phyloP scores from a whole-genome alignment of 345 rosid genomes.

The Acer yangbiense region DNA sequence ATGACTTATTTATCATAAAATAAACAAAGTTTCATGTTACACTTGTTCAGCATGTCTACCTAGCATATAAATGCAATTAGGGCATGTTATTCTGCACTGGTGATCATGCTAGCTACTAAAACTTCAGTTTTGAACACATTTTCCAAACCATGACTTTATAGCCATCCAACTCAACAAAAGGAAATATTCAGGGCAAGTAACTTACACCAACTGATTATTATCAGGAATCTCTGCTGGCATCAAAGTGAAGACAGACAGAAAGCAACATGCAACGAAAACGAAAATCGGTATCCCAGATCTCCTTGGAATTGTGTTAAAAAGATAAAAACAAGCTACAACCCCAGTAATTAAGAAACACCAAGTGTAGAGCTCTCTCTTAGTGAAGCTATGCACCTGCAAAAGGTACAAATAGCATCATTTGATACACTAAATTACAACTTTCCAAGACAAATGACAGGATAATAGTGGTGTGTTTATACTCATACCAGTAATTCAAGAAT shows the following conservation, averaged over 20 bases:
- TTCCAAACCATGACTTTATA: conserved; percentile 5
- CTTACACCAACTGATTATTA: conserved; percentile 86
- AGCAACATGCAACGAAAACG: conserved; percentile 75
- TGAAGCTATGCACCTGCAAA: conserved; percentile 91
- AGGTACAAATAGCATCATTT: conserved; percentile 25
- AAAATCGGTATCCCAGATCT: conserved; percentile 78
- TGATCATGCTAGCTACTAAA: not conserved
- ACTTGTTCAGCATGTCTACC: not conserved
- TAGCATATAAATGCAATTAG: not conserved
- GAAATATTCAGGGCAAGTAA: conserved; percentile 21
- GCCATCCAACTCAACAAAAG: not conserved
- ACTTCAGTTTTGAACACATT: not conserved
- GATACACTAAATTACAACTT: conserved; percentile 23
- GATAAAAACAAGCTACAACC: conserved; percentile 53
- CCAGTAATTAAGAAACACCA: conserved; percentile 81
- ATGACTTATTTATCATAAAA: not conserved
- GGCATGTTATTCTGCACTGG: not conserved
- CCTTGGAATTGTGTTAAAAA: conserved; percentile 68
- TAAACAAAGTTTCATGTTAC: not conserved
- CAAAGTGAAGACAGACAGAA: conserved; percentile 79
- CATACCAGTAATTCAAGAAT: conserved; percentile 88
- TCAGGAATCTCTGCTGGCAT: conserved; percentile 99
- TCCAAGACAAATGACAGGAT: conserved; percentile 1
- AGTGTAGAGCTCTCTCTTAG: conserved; percentile 90
- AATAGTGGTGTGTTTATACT: conserved; percentile 7